These are phyloP conservation scores for Eleusine coracana DNA, from an alignment of 176 grass and related monocot genomes.

Conservation along the genomic window DNA sequence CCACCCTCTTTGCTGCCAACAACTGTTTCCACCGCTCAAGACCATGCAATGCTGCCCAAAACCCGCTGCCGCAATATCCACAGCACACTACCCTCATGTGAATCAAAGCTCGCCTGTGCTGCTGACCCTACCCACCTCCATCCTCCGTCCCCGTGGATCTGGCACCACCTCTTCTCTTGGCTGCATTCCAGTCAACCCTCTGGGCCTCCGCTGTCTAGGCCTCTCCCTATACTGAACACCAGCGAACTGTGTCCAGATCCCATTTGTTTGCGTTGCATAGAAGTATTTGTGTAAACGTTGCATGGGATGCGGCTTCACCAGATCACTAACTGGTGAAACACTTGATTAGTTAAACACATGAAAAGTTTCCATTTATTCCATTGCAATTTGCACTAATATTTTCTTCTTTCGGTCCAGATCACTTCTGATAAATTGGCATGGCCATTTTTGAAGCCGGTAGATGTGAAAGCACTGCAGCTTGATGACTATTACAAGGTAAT, in stretches of 20 bases:
- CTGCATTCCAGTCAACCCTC: neutral
- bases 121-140: neutral
- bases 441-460: constrained; percentile 84
- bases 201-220: neutral
- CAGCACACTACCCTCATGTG: neutral
- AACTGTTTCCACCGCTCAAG: neutral
- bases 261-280: neutral
- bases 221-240: neutral
- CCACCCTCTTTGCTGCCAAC: neutral
- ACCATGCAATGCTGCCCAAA: neutral
- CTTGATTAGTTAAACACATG: constrained; percentile 7
- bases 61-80: neutral
- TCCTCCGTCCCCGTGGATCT: neutral
- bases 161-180: neutral
- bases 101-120: neutral
- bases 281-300: neutral
- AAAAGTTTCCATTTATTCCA: constrained; percentile 2
- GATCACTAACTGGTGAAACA: neutral
- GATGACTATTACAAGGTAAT: constrained; percentile 85
- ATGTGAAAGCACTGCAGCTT: constrained; percentile 67
- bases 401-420: constrained; percentile 56
- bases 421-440: constrained; percentile 61
- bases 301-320: neutral
- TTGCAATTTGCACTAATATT: constrained; percentile 32
- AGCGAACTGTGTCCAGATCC: neutral